These are phyloP conservation scores for Didymellaceae sp. DNA, from an alignment of 2,329 filamentous ascomycete species.

Conservation along the genomic window DNA sequence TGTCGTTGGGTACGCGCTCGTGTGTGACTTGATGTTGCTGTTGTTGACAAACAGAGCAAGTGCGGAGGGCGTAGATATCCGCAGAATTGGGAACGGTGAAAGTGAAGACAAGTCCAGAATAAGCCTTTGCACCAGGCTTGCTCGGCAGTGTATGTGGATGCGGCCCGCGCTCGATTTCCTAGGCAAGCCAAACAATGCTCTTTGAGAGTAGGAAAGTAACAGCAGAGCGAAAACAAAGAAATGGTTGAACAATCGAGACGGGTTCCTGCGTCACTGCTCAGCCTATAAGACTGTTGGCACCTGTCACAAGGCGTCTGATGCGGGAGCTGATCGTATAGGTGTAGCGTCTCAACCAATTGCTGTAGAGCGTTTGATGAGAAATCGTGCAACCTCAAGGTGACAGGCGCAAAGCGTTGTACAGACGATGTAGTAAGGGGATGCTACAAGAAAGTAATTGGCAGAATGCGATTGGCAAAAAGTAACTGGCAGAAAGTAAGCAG, in stretches of 20 bases:
- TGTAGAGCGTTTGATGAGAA: slow-evolving; percentile 11
- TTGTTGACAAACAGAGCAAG: slow-evolving; percentile 10
- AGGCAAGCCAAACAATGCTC: neutral
- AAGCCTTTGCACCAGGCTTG: neutral
- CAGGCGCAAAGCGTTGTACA: slow-evolving; percentile 4
- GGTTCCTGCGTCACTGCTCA: neutral
- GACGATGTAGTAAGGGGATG: too few species aligned
- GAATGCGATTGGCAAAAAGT: too few species aligned
- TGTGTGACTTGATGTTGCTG: neutral
- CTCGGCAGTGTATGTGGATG: neutral
- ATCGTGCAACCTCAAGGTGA: slow-evolving; percentile 14
- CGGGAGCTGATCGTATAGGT: neutral
- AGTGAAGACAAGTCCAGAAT: neutral
- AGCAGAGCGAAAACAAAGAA: neutral
- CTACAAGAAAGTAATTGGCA: too few species aligned
- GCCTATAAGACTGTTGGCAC: slow-evolving; percentile 1
- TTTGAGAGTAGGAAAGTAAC: neutral
- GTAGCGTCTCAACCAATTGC: slow-evolving; percentile 10
- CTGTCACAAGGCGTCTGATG: slow-evolving; percentile 3
- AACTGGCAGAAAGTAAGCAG: neutral
- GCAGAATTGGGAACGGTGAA: slow-evolving; percentile 4
- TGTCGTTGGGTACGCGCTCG: neutral
- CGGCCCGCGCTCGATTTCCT: neutral
- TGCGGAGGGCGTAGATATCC: neutral
- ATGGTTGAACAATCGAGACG: neutral